Percentiles rank a stretch among this genome's conserved stretches.
Conservation (phyloP, 768 basidiomycete species). For the Termitomyces sp. region DNA sequence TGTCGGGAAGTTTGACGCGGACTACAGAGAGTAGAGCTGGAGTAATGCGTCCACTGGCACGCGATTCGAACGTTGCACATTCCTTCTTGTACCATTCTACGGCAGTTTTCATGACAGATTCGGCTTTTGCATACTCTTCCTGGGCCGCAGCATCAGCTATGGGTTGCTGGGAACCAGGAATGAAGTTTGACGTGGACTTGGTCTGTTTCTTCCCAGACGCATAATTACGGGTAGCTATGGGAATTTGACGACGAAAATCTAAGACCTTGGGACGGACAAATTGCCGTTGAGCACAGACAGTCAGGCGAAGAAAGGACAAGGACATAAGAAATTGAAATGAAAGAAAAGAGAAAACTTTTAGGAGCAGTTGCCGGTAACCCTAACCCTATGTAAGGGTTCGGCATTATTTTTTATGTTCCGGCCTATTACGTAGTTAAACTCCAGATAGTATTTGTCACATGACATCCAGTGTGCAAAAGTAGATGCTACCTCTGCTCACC, state of each 20-base stretch:
- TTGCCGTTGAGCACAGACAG: neutral
- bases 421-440: too few species aligned
- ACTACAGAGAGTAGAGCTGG: conserved; percentile 68
- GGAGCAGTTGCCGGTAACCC: too few species aligned
- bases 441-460: too few species aligned
- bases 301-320: conserved; percentile 1
- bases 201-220: conserved; percentile 27
- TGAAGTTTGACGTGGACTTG: conserved; percentile 51
- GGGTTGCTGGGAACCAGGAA: conserved; percentile 64
- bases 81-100: conserved; percentile 79
- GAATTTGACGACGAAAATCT: neutral
- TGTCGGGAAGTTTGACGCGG: conserved; percentile 45
- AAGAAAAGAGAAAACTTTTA: too few species aligned
- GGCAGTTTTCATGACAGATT: conserved; percentile 54
- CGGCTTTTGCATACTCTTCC: conserved; percentile 58
- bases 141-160: conserved; percentile 49
- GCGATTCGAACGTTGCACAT: conserved; percentile 63
- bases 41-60: conserved; percentile 73
- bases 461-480: too few species aligned
- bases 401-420: too few species aligned
- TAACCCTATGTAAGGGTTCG: too few species aligned
- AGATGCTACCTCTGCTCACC: too few species aligned
- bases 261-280: neutral
- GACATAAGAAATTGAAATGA: neutral
- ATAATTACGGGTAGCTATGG: conserved; percentile 11